Base-by-base conservation (phyloP, 306 rosid genomes). In the Rubus parviflorus region DNA sequence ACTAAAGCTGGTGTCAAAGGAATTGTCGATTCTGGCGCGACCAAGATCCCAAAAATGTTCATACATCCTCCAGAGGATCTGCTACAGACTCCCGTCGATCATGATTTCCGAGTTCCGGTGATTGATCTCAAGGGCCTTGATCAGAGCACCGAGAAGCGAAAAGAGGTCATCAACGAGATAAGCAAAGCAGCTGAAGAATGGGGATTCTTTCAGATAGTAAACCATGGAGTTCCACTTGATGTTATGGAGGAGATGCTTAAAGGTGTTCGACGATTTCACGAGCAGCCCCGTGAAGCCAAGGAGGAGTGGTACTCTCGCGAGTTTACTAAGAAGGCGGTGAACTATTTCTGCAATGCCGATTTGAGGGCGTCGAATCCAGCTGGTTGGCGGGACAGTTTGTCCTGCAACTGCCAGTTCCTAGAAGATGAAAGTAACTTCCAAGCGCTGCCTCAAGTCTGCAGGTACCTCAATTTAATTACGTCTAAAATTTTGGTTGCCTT, bases 141-240 rank as follows among this genome's bases (percentile, higher is more conserved):
- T 7, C 43, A 23, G 25, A 66, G 72, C 45, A 8, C 66, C 12
- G 81, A 78, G 19, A 65, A 42, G 52, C 75, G 80, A 2, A 40
- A 63, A 14, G 65, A 79, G 30, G 73, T 83, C 16, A 80, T 86
- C 1, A 78, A 68, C 0, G 84, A 85, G 19, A 57, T 91, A 11
- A 78, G 85, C 7, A 41, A 4, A 0, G 94, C 94, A 7, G 88
- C 89, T 25, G 86, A 87, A 64, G 75, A 78, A 0, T 58, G 86
- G 38, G 94, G 97, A 0, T 89, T 91, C 78, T 87, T 91, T 63
- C 92, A 89, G 79, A 83, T 89, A 2, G 68, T 83, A 37, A 89
- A 89, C 58, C 97, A 89, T 64, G 90, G 84, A 10, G 7, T 89
- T 11, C 79, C 90, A 54, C 17, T 6, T 45, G 80, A 10, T 0